Evolutionary conservation across 306 rosid species (phyloP), one percentile per base, ranked within the genome.

Genomic region (Medicago ruthenica): DNA sequence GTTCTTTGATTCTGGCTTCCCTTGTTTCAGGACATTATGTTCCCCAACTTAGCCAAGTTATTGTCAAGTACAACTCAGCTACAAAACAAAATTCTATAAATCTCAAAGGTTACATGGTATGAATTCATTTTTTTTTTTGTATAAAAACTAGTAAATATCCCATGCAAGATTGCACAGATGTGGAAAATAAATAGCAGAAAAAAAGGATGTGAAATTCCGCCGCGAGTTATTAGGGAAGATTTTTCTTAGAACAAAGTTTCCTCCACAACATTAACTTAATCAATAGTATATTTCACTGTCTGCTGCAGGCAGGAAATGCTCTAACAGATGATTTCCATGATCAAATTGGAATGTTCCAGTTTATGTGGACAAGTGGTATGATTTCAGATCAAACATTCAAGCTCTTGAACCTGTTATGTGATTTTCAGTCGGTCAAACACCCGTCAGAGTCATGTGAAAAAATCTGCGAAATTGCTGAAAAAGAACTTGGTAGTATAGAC

Each of bases 271-370:
- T n/a, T n/a, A n/a, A n/a, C n/a, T 27, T 4, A 3, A 27, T 27
- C 4, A 27, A 27, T 12, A 72, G 41, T 50, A 44, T 20, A 67
- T 64, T 8, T 79, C 48, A 78, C 20, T 36, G 72, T 80, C 24
- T 36, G 76, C 59, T 89, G 74, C 91, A 93, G 98, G 96, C 91
- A 60, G 98, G 98, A 71, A 94, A 94, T 84, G 98, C 98, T 85
- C 76, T 94, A 59, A 85, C 86, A 14, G 98, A 94, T 54, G 98
- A 89, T 81, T 89, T 75, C 84, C 77, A 82, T 68, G 96, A 94
- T 71, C 97, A 86, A 73, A 61, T 88, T 83, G 98, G 98, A 45
- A 55, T 89, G 71, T 85, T 75, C 74, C 90, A 89, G 81, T 94
- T 94, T 76, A 55, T 94, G 96, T 94, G 98, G 98, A 53, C 98